Evolutionary conservation across 345 rosid species (phyloP), one percentile per base, ranked within the genome.

Genomic region (Lepidium africanum): DNA sequence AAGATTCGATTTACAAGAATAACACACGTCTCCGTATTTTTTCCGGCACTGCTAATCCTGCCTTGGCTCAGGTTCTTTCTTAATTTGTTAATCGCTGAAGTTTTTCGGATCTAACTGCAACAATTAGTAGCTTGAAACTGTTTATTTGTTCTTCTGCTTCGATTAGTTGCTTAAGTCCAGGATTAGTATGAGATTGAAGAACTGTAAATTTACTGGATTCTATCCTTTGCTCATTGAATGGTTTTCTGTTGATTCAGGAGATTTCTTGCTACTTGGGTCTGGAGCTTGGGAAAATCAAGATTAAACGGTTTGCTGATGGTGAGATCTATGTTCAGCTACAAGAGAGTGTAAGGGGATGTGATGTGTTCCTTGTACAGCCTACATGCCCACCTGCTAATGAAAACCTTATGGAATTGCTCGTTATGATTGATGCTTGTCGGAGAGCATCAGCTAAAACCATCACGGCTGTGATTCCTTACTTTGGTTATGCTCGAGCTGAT

Each of bases 321-420:
- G 98, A 93, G 81, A 90, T 93, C 33, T 88, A 93, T 76, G 97
- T 93, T 73, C 98, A 93, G 75, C 80, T 88, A 52, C 92, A 93
- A 83, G 98, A 93, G 74, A 93, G 98, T 77, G 98, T 93, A n/a
- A 85, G 98, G 59, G 97, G 97, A 37, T 93, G 97, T n/a, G 97
- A 90, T 71, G 98, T 93, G 49, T 93, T 63, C 76, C 97, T 93
- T 25, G 91, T 93, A 35, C 98, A 93, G 69, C 98, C 98, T 54
- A 90, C 98, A 0, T 93, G 97, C 6, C 98, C 97, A 63, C 97
- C 98, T 74, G 97, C 97, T 2, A 93, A 93, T 77, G 98, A 93
- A 78, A 93, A 93, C 72, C 96, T 93, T 59, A 93, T 93, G 98
- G 98, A 93, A 77, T 88, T 93, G 64, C 85, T 93, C 15, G 78